Percentiles rank a stretch among this genome's conserved stretches.
These are phyloP conservation scores for Torrubiellomyces zombiae DNA, from an alignment of 2,329 filamentous ascomycete species.

Conservation along the genomic window DNA sequence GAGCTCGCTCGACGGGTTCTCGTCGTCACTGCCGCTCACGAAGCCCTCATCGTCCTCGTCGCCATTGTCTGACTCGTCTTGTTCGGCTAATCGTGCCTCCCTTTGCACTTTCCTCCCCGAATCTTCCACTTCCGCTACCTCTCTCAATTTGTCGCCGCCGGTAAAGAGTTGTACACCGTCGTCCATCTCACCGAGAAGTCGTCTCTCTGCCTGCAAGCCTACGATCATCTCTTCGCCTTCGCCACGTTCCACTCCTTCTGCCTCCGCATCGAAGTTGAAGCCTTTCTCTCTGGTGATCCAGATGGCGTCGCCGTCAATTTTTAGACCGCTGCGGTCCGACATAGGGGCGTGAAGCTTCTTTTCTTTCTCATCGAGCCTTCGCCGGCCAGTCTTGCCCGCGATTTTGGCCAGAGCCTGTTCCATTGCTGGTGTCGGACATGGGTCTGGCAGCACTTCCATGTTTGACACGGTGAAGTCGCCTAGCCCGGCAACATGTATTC, in stretches of 20 bases:
- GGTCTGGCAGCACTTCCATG: conserved; percentile 81
- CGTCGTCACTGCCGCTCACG: conserved; percentile 35
- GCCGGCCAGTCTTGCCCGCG: conserved; percentile 64
- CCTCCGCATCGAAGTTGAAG: conserved; percentile 57
- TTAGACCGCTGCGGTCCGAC: conserved; percentile 89
- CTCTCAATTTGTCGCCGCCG: conserved; percentile 51
- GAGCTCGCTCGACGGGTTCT: conserved; percentile 32
- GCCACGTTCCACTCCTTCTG: conserved; percentile 59
- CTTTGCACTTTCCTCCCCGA: conserved; percentile 43
- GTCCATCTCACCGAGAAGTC: conserved; percentile 65
- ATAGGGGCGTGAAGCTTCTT: conserved; percentile 93
- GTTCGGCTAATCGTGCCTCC: conserved; percentile 38
- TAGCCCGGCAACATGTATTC: conserved; percentile 82
- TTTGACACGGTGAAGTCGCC: conserved; percentile 72
- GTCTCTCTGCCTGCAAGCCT: conserved; percentile 67
- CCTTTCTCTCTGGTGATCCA: conserved; percentile 63
- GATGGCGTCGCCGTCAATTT: conserved; percentile 93
- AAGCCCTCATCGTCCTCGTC: conserved; percentile 34
- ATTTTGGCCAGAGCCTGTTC: conserved; percentile 75
- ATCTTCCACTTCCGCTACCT: conserved; percentile 35
- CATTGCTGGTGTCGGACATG: conserved; percentile 85
- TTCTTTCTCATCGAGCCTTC: conserved; percentile 85
- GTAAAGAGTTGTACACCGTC: conserved; percentile 75
- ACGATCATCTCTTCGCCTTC: conserved; percentile 92
- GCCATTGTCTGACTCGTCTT: conserved; percentile 42